Percentiles rank a stretch among this genome's conserved stretches.
Conservation (phyloP, 768 basidiomycete species). For the Butyriboletus loyo region DNA sequence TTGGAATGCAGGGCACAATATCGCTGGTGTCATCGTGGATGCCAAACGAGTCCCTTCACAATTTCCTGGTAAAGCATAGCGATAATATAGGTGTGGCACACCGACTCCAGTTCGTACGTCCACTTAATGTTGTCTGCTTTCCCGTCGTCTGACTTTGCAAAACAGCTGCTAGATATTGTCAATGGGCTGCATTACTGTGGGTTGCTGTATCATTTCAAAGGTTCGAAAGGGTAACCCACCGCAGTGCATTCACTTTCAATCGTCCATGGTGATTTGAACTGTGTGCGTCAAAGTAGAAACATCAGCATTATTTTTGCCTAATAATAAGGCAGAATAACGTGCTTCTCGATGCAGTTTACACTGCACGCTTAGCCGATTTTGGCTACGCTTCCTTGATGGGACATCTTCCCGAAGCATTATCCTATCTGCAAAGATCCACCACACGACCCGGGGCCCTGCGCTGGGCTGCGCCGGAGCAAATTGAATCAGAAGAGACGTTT, state of each 20-base stretch:
- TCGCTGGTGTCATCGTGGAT: conserved; percentile 34
- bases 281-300: conserved; percentile 2
- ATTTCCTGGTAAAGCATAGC: conserved; percentile 11
- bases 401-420: conserved; percentile 3
- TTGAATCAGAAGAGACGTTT: conserved; percentile 17
- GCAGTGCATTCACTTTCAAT: conserved; percentile 17
- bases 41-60: conserved; percentile 23
- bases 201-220: background rate
- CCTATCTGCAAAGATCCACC: conserved; percentile 21
- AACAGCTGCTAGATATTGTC: conserved; percentile 12
- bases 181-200: conserved; percentile 15
- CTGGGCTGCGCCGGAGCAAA: conserved; percentile 39
- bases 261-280: conserved; percentile 21
- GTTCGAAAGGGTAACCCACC: background rate
- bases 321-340: conserved; percentile 15
- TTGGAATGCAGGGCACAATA: conserved; percentile 19
- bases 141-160: conserved; percentile 18
- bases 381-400: conserved; percentile 33
- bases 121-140: conserved; percentile 5
- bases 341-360: conserved; percentile 19
- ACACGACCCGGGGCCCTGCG: conserved; percentile 35
- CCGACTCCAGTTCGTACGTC: conserved; percentile 15
- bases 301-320: background rate
- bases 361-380: conserved; percentile 44
- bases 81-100: background rate